Evolutionary conservation across 2,329 filamentous ascomycete species (phyloP).

Genomic region (Phialophora tarda): DNA sequence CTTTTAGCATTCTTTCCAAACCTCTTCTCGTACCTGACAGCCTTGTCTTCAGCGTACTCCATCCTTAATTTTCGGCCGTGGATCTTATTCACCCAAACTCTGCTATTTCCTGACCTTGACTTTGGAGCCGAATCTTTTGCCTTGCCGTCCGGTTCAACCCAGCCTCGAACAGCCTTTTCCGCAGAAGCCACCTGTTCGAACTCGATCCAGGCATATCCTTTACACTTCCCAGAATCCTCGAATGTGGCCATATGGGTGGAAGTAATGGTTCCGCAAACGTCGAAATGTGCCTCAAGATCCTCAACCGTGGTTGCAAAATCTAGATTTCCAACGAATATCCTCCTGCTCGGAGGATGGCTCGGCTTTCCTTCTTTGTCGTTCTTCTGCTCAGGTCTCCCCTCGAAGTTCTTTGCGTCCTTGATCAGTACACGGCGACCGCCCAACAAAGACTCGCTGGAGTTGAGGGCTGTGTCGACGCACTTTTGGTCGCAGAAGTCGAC

Average conservation of each 20-base stretch:
- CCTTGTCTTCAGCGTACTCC: slow-evolving; percentile 91
- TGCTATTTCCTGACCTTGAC: slow-evolving; percentile 62
- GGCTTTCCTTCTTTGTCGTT: slow-evolving; percentile 46
- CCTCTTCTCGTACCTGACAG: slow-evolving; percentile 89
- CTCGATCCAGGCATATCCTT: slow-evolving; percentile 94
- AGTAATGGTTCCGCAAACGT: slow-evolving; percentile 79
- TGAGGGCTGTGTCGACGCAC: slow-evolving; percentile 76
- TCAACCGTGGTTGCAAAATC: slow-evolving; percentile 82
- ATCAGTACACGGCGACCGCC: slow-evolving; percentile 82
- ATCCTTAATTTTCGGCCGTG: slow-evolving; percentile 80
- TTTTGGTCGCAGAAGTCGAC: slow-evolving; percentile 79
- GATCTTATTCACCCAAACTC: slow-evolving; percentile 85
- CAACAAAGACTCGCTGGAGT: slow-evolving; percentile 82
- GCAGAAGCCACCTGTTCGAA: slow-evolving; percentile 81
- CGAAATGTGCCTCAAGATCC: slow-evolving; percentile 78
- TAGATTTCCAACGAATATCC: slow-evolving; percentile 89
- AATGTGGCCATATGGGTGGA: slow-evolving; percentile 92
- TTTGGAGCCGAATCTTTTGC: slow-evolving; percentile 43
- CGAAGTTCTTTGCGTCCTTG: slow-evolving; percentile 88
- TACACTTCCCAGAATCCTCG: slow-evolving; percentile 96
- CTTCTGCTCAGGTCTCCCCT: slow-evolving; percentile 75
- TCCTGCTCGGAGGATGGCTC: slow-evolving; percentile 72
- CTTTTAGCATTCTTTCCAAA: slow-evolving; percentile 74
- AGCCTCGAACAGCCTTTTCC: slow-evolving; percentile 78
- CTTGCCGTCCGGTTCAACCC: slow-evolving; percentile 67